These are phyloP conservation scores for Viola odorata DNA, from an alignment of 345 rosid species.

Conservation along the genomic window DNA sequence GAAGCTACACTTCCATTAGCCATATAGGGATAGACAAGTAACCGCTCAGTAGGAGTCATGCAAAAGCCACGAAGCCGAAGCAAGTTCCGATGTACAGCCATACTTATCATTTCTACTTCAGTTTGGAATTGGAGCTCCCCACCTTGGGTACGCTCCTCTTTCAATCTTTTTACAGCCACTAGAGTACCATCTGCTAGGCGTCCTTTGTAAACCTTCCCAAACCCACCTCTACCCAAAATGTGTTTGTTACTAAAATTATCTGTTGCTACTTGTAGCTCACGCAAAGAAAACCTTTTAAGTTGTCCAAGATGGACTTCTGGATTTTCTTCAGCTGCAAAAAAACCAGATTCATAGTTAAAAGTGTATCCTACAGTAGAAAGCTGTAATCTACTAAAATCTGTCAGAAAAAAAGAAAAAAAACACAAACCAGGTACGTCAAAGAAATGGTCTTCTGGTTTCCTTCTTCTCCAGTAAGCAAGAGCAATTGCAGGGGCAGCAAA, in stretches of 20 bases:
- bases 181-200: conserved; percentile 67
- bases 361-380: not conserved
- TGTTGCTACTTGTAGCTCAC: conserved; percentile 79
- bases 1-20: conserved; percentile 93
- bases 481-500: conserved; percentile 91
- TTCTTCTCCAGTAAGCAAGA: conserved; percentile 66
- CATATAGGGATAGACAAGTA: conserved; percentile 89
- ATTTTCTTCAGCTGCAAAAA: conserved; percentile 83
- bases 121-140: conserved; percentile 92
- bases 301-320: conserved; percentile 93
- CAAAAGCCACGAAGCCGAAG: conserved; percentile 88
- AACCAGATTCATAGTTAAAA: conserved; percentile 7
- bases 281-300: conserved; percentile 77
- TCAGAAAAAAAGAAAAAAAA: not conserved
- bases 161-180: conserved; percentile 83
- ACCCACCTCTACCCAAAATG: conserved; percentile 83
- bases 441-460: conserved; percentile 82
- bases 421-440: conserved; percentile 92
- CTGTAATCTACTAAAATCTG: conserved; percentile 9
- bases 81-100: conserved; percentile 90
- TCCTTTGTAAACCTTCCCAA: conserved; percentile 90
- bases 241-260: conserved; percentile 67
- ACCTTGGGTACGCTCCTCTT: conserved; percentile 81
- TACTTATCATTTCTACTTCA: conserved; percentile 88
- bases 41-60: conserved; percentile 90